Conservation (phyloP, 331 rosid genomes). For the Cydonia oblonga region DNA sequence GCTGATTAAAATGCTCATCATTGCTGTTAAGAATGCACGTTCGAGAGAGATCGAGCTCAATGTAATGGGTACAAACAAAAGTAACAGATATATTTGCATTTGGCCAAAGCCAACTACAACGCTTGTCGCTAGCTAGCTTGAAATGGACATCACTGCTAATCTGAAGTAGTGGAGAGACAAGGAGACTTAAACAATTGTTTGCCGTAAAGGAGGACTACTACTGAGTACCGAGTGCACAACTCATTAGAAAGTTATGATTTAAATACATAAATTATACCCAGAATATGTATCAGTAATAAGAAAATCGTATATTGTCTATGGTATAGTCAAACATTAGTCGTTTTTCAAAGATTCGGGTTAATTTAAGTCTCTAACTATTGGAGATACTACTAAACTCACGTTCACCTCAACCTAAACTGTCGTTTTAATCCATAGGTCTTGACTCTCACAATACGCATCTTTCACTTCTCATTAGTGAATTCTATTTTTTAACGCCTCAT, state of each 20-base stretch:
- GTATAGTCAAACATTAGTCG: neutral
- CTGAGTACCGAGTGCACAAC: neutral
- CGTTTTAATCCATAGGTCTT: no score
- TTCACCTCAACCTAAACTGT: no score
- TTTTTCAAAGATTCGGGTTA: no score
- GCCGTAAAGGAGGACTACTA: constrained; percentile 5
- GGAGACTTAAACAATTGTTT: neutral
- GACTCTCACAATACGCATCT: no score
- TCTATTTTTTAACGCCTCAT: no score
- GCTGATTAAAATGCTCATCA: neutral
- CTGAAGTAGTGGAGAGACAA: constrained; percentile 26
- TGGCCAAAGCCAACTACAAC: constrained; percentile 4
- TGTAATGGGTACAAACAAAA: neutral
- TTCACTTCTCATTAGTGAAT: no score
- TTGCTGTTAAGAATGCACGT: neutral
- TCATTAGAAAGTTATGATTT: neutral
- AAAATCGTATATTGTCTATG: neutral
- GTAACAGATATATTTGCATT: neutral
- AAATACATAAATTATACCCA: neutral
- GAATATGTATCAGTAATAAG: neutral
- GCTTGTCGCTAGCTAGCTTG: neutral
- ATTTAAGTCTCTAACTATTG: no score
- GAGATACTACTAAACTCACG: no score
- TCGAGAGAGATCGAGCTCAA: neutral
- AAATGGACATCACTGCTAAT: constrained; percentile 21